Evolutionary conservation across 345 rosid species (phyloP).

Genomic region (Rhodamnia rubescens): DNA sequence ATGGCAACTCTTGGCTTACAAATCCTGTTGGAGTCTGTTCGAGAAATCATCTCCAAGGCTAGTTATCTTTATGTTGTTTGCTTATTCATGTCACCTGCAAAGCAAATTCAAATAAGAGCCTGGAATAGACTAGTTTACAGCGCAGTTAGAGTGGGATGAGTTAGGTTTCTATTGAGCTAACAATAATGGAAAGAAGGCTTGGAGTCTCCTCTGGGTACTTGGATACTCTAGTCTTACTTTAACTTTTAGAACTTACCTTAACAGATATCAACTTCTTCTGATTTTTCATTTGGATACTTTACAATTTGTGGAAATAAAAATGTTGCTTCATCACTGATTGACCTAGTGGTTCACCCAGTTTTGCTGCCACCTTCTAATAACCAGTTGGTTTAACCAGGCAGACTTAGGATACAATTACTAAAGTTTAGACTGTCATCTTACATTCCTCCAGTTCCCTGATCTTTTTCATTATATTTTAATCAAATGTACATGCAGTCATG

Average conservation of each 20-base stretch:
- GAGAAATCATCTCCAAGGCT: constrained; percentile 20
- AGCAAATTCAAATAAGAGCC: neutral
- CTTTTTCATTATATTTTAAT: too few relatives aligned
- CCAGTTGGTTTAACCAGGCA: too few relatives aligned
- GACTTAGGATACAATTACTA: too few relatives aligned
- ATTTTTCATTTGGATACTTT: neutral
- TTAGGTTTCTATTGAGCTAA: neutral
- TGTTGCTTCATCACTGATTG: too few relatives aligned
- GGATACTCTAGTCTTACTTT: neutral
- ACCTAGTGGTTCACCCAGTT: too few relatives aligned
- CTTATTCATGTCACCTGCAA: neutral
- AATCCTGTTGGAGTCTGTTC: constrained; percentile 21
- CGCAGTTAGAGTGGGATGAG: neutral
- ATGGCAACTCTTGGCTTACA: constrained; percentile 34
- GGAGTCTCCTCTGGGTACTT: neutral
- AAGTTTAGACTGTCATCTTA: too few relatives aligned
- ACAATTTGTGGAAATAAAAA: too few relatives aligned
- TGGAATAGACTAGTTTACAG: neutral
- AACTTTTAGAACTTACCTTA: neutral
- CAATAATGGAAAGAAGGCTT: neutral
- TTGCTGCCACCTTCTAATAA: too few relatives aligned
- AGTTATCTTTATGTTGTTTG: neutral
- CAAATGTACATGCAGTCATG: too few relatives aligned
- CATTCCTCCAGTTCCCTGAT: too few relatives aligned
- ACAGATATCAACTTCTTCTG: neutral